Base-by-base conservation (phyloP, 208 protist genomes). In the Trichomonas vaginalis region DNA sequence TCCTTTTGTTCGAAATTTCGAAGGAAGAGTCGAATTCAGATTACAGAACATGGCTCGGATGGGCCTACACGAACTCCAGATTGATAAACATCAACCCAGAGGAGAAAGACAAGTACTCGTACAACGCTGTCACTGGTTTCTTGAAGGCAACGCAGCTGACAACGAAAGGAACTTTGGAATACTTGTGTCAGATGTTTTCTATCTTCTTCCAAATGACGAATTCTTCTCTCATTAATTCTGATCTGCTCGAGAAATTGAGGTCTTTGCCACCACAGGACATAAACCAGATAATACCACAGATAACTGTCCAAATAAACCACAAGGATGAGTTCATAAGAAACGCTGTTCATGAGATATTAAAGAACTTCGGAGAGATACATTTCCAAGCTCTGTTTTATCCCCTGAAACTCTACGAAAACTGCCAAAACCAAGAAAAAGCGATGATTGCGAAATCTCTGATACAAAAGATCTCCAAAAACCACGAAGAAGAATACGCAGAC, bases 221-320 rank as follows among this genome's bases (percentile, higher is more conserved):
- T 51, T 56, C 45, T 6, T 35, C 12, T 35, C 8, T 56, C 17
- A 47, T 92, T 9, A 92, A 42, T 0, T 17, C 42, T 14, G 86
- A 92, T 51, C 17, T 92, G 12, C 17, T 92, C 2, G 27, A 92
- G 8, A 70, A 70, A 70, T 27, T 70, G 1, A 70, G 56, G 21
- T n/a, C 21, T 70, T 51, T 92, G 37, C 86, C 86, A 39, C n/a
- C 86, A 51, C 32, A 46, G 10, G 46, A 48, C 17, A 92, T 92
- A 15, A 27, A n/a, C 51, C n/a, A 92, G 56, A 92, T 92, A 8
- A 92, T 92, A 39, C 86, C 86, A n/a, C 86, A 92, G 56, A 92
- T 92, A 2, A 92, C 86, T 40, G 86, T 92, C 15, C 86, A 92
- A 92, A 92, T 92, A 39, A 45, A 40, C 17, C 86, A 92, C 45